Evolutionary conservation across 495 filamentous ascomycete genomes (phyloP), one percentile per base, ranked within the genome.

Genomic region (Penicillium dipodomyicola): DNA sequence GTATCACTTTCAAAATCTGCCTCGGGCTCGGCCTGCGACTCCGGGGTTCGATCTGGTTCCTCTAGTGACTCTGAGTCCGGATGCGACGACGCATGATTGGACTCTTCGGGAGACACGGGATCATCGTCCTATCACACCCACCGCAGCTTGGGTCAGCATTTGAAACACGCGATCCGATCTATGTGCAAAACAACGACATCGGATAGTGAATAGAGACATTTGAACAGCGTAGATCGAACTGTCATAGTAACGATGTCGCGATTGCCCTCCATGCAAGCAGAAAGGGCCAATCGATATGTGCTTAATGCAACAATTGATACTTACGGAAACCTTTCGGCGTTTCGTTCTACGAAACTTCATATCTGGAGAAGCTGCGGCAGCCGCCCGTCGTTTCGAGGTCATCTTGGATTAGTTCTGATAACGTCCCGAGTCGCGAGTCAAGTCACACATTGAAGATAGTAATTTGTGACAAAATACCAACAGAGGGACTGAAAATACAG

Each of bases 321-420:
- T 75, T 77, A 85, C 82, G 64, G 78, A 74, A 22, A 79, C 54
- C 58, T 81, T 86, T 60, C 78, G 78, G 52, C 83, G 76, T 77
- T 91, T 91, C 43, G 80, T 71, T 62, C 80, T 80, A 59, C 84
- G 81, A 55, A 60, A 40, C 42, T 60, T 65, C 35, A 54, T 45
- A 46, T 73, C 76, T 43, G 74, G 66, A 41, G 74, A 68, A 49
- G 69, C 67, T 52, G 70, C 68, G 41, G 62, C 65, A 20, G 75
- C 61, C 23, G 79, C 80, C 67, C 88, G 89, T 51, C 88, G 82
- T 77, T 90, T 91, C 56, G 80, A 79, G 54, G 84, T 85, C 86
- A 89, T 89, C 25, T 32, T 37, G 37, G 30, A 29, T 32, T 48
- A 33, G 14, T 32, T 22, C n/a, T 25, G 25, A 48, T 50, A 17